Conservation (phyloP, 2,329 filamentous ascomycete species). For the Sporothrix dimorphospora region DNA sequence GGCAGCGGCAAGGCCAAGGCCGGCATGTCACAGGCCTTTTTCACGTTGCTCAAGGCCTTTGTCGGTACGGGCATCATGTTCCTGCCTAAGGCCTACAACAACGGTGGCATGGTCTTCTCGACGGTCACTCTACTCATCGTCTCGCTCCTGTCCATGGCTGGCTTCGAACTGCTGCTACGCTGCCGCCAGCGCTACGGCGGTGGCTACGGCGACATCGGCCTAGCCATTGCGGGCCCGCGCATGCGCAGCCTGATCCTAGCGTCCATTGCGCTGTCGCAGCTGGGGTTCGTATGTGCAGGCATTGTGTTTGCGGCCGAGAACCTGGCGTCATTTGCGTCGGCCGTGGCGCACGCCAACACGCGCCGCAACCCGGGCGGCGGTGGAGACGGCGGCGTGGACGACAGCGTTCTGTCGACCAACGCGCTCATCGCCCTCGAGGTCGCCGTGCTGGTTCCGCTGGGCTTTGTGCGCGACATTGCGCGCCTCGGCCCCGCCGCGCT, state of each 20-base stretch:
- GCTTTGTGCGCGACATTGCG: conserved; percentile 73
- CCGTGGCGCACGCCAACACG: conserved; percentile 49
- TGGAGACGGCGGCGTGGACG: conserved; percentile 38
- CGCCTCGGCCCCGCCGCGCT: conserved; percentile 71
- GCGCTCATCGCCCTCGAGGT: conserved; percentile 69
- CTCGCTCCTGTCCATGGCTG: conserved; percentile 67
- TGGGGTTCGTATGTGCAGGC: conserved; percentile 78
- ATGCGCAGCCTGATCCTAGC: conserved; percentile 68
- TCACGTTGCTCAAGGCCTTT: conserved; percentile 77
- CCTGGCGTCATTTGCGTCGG: conserved; percentile 66
- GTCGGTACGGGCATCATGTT: conserved; percentile 84
- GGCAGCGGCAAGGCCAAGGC: conserved; percentile 49
- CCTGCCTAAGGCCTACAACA: conserved; percentile 76
- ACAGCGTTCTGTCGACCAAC: conserved; percentile 55
- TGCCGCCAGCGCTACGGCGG: conserved; percentile 67
- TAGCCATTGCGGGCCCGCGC: conserved; percentile 63
- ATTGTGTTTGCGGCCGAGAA: conserved; percentile 80
- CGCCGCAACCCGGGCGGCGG: background rate
- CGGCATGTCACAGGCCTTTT: conserved; percentile 72
- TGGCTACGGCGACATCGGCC: conserved; percentile 76
- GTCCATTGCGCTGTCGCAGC: conserved; percentile 73
- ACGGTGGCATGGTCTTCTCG: conserved; percentile 76
- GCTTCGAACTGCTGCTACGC: conserved; percentile 71
- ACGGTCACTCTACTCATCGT: conserved; percentile 68
- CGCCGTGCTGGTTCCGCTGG: conserved; percentile 65